These are phyloP conservation scores for Aureobasidium sp. DNA, from an alignment of 2,329 filamentous ascomycete species.

Conservation along the genomic window DNA sequence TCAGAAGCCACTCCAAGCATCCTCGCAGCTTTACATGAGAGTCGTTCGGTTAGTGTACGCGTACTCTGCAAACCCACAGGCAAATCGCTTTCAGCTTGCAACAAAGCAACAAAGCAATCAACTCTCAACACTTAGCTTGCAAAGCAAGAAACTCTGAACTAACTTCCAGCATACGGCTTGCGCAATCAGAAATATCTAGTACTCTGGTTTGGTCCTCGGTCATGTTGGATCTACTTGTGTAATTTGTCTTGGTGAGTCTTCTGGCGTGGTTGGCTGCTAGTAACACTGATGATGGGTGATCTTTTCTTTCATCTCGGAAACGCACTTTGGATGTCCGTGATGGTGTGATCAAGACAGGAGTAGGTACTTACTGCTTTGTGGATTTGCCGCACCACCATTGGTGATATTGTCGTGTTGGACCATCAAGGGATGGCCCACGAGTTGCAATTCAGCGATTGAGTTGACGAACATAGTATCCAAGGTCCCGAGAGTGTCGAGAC, in stretches of 20 bases:
- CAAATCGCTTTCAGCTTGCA: neutral
- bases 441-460: neutral
- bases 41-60: neutral
- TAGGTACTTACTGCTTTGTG: neutral
- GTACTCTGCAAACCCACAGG: neutral
- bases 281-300: neutral
- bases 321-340: neutral
- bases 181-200: neutral
- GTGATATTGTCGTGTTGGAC: neutral
- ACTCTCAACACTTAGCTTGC: neutral
- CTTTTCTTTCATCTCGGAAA: neutral
- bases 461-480: neutral
- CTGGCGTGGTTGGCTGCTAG: neutral
- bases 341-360: too few relatives aligned
- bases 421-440: neutral
- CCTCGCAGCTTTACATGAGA: too few relatives aligned
- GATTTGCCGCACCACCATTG: neutral
- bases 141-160: neutral
- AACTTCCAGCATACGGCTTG: neutral
- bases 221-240: neutral
- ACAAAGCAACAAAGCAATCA: neutral
- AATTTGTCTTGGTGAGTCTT: neutral
- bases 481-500: neutral
- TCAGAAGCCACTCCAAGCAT: neutral
- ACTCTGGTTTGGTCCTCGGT: neutral